A percentile compares a stretch with the other conserved stretches of the same genome.
Conservation (phyloP, 805 yeast genomes). For the Lachancea waltii region DNA sequence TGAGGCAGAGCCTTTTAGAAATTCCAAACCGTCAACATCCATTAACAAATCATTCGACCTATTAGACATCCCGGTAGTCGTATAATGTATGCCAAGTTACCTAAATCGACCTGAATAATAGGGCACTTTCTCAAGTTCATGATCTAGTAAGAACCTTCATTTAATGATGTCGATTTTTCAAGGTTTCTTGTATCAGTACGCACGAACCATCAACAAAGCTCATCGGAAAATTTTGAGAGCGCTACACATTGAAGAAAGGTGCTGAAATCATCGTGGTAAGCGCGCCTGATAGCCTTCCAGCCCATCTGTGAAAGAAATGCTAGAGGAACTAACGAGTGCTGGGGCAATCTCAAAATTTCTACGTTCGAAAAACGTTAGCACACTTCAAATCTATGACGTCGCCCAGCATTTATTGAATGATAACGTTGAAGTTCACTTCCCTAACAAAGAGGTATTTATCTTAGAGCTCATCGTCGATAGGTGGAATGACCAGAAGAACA, state of each 20-base stretch:
- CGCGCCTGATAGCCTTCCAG: too few species aligned
- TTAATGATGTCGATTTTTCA: neutral
- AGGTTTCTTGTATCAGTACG: neutral
- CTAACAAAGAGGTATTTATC: conserved; percentile 48
- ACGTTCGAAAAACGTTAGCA: conserved; percentile 45
- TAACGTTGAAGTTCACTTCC: conserved; percentile 39
- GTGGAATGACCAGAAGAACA: conserved; percentile 42
- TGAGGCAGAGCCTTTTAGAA: conserved; percentile 14
- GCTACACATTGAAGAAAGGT: too few species aligned
- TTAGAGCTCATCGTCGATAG: conserved; percentile 57
- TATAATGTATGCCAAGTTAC: neutral
- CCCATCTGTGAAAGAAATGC: too few species aligned
- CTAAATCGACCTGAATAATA: too few species aligned
- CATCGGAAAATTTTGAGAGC: neutral
- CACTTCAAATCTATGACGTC: conserved; percentile 38
- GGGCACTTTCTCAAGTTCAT: too few species aligned
- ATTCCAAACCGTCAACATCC: conserved; percentile 26
- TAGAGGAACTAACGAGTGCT: conserved; percentile 3
- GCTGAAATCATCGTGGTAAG: too few species aligned
- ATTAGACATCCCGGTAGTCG: neutral
- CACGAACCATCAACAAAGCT: neutral
- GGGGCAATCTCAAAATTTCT: conserved; percentile 46
- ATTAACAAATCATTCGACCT: conserved; percentile 17
- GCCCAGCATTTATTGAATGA: conserved; percentile 33
- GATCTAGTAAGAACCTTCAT: too few species aligned